phyloP scores from a whole-genome alignment of 2,329 filamentous ascomycete genomes.

The Aureobasidium leucospermi region DNA sequence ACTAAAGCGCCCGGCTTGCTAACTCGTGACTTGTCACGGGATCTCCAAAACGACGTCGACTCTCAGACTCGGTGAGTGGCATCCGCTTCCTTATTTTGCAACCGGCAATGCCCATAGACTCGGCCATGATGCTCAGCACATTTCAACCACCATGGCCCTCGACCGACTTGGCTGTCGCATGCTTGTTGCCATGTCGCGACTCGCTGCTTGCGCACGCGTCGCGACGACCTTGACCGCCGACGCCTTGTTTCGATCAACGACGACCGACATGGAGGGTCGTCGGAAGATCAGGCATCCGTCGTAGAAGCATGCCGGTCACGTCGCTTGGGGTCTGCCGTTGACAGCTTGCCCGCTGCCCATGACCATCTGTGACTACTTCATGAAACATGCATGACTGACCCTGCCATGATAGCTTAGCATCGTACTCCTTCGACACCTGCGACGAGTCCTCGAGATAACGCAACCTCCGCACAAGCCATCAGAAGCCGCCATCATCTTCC shows the following conservation, averaged over 20 bases:
- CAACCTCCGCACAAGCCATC: neutral
- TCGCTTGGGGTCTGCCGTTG: neutral
- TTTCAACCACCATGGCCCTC: neutral
- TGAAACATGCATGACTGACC: neutral
- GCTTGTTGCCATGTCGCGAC: neutral
- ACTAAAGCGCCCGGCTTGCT: constrained; percentile 10
- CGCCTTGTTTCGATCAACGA: neutral
- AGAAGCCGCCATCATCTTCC: neutral
- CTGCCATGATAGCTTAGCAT: neutral
- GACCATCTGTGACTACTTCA: neutral
- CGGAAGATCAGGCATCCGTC: neutral
- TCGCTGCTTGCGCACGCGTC: neutral
- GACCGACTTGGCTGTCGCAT: neutral
- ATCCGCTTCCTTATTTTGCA: neutral
- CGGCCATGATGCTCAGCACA: neutral
- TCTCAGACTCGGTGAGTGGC: constrained; percentile 3
- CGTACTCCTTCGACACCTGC: neutral
- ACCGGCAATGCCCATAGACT: neutral
- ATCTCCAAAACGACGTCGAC: constrained; percentile 10
- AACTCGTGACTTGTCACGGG: constrained; percentile 13
- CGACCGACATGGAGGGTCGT: neutral
- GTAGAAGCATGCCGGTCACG: neutral
- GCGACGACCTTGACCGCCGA: neutral
- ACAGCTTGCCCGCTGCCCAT: neutral
- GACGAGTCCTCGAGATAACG: too few species aligned